These are phyloP conservation scores for Alternaria hordeiaustralica DNA, from an alignment of 2,329 filamentous ascomycete species.

Conservation along the genomic window DNA sequence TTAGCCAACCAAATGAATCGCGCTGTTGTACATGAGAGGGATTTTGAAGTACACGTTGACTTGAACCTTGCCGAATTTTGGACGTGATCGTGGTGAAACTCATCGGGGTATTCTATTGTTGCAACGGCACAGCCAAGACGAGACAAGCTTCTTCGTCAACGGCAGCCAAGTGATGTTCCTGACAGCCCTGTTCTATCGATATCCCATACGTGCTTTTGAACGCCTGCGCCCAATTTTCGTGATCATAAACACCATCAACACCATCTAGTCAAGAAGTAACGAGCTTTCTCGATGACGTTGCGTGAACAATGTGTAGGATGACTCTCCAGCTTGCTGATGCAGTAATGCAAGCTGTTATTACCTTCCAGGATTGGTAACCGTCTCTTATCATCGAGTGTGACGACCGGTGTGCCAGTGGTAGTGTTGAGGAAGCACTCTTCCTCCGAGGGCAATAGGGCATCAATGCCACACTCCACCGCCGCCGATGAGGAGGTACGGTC, in stretches of 20 bases:
- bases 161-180: neutral
- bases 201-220: neutral
- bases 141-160: neutral
- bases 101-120: neutral
- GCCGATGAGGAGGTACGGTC: neutral
- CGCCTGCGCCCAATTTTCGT: neutral
- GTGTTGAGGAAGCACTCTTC: constrained; percentile 4
- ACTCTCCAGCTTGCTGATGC: constrained; percentile 4
- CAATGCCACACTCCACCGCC: neutral
- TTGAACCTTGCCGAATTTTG: neutral
- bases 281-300: neutral
- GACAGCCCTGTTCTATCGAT: neutral
- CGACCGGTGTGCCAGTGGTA: neutral
- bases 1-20: neutral
- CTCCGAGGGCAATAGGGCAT: neutral
- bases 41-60: neutral
- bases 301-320: neutral
- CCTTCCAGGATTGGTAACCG: neutral
- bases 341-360: constrained; percentile 1
- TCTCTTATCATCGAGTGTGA: neutral
- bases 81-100: neutral
- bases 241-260: neutral
- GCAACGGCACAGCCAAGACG: neutral
- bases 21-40: neutral
- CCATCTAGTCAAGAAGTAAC: constrained; percentile 6